Evolutionary conservation across 495 filamentous ascomycete species (phyloP).

Genomic region (Baudoinia panamericana): DNA sequence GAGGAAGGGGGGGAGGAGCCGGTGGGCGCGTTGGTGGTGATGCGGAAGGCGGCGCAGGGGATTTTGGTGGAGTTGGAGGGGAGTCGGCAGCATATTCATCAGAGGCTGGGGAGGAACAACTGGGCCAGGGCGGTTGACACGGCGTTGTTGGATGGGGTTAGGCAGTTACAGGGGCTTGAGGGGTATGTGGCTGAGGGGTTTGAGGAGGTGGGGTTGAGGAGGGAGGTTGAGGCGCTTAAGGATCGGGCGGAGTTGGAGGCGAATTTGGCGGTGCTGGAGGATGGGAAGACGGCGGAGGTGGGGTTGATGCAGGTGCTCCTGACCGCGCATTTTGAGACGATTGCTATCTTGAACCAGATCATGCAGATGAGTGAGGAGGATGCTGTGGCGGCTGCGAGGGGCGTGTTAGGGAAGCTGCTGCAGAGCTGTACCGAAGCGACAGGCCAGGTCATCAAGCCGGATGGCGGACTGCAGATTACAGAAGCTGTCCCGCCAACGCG

Average conservation of each 20-base stretch:
- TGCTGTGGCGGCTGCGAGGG: conserved; percentile 65
- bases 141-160: conserved; percentile 71
- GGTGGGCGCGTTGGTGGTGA: conserved; percentile 53
- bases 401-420: conserved; percentile 66
- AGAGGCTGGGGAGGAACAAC: conserved; percentile 59
- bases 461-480: conserved; percentile 54
- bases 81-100: conserved; percentile 80
- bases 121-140: conserved; percentile 81
- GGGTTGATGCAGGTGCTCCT: conserved; percentile 68
- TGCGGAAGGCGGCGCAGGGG: conserved; percentile 78
- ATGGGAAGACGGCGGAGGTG: conserved; percentile 69
- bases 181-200: conserved; percentile 47
- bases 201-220: conserved; percentile 57
- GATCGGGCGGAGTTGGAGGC: conserved; percentile 72
- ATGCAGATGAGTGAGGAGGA: conserved; percentile 69
- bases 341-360: conserved; percentile 66
- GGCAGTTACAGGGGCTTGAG: conserved; percentile 53
- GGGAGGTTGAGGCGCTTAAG: conserved; percentile 76
- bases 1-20: conserved; percentile 40
- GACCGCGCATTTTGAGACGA: conserved; percentile 80
- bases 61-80: conserved; percentile 77
- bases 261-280: conserved; percentile 61
- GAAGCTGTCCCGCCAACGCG: conserved; percentile 54
- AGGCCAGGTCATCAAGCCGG: conserved; percentile 79
- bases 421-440: conserved; percentile 56